phyloP scores from a whole-genome alignment of 2,329 filamentous ascomycete species.

The Colletotrichum noveboracense region DNA sequence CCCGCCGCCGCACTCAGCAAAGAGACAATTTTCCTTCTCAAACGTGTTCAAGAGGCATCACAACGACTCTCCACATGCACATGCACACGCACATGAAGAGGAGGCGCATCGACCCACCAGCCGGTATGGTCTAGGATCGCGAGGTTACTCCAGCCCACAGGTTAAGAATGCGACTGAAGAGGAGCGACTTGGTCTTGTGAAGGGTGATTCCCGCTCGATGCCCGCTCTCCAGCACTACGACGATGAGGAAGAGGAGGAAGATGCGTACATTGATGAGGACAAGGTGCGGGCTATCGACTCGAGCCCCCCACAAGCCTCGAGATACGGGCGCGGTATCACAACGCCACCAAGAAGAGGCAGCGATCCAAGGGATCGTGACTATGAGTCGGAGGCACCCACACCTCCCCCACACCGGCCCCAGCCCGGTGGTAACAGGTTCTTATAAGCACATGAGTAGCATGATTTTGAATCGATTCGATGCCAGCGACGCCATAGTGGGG shows the following conservation, averaged over 20 bases:
- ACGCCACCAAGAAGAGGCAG: conserved; percentile 36
- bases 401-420: conserved; percentile 14
- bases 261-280: conserved; percentile 30
- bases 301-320: conserved; percentile 26
- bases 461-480: conserved; percentile 19
- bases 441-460: conserved; percentile 18
- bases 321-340: conserved; percentile 50
- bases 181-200: conserved; percentile 82
- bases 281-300: conserved; percentile 22
- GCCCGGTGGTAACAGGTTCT: conserved; percentile 9
- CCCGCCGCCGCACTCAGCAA: conserved; percentile 66
- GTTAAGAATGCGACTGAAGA: conserved; percentile 74
- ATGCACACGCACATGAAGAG: conserved; percentile 22
- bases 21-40: conserved; percentile 90
- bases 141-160: conserved; percentile 45
- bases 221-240: conserved; percentile 40
- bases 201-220: conserved; percentile 61
- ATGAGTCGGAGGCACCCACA: conserved; percentile 17
- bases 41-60: conserved; percentile 74
- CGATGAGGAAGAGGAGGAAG: conserved; percentile 37
- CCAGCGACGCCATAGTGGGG: neutral
- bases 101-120: conserved; percentile 24
- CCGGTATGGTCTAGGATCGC: conserved; percentile 29
- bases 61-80: conserved; percentile 35
- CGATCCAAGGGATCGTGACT: conserved; percentile 24